Base-by-base conservation (phyloP, 768 basidiomycete genomes). In the Pleurotus tuber-regium region DNA sequence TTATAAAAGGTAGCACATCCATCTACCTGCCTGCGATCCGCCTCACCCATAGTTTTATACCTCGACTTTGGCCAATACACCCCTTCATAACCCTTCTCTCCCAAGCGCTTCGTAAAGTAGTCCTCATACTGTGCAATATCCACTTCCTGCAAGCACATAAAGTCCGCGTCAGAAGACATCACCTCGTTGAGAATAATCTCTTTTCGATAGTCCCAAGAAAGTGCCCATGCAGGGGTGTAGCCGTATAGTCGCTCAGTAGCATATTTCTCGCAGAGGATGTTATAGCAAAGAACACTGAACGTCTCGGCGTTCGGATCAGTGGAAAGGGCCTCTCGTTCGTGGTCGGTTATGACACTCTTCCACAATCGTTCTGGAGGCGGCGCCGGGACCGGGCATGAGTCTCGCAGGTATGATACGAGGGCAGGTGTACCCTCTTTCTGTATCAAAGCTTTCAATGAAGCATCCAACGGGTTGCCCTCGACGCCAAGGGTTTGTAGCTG, bases 1-100 rank as follows among this genome's bases (percentile, higher is more conserved):
- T 94, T 96, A 83, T 85, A 98, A 75, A 98, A 99, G 18, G 79
- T 96, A 2, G 96, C 96, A 77, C 94, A 94, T 14, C 97, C 97
- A 70, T 99, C 97, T 19, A 99, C 96, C 65, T 79, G 75, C 57
- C 89, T 79, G 63, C 87, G 82, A 67, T 98, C 95, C 26, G 84
- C 73, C 53, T 88, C 87, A 53, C 79, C 81, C 93, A 98, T 95
- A 19, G 89, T 97, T 79, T 91, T 87, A 61, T 91, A 92, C 60
- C 95, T 79, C 39, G 91, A 88, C 73, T 96, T 95, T 4, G 93
- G 89, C 77, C 87, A 92, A 67, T 87, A 92, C 12, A 90, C 84
- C 4, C 96, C 94, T 51, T 93, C 92, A 62, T 98, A 99, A 8
- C 84, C 95, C 21, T 84, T 81, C 39, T 77, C 74, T 50, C 75